Evolutionary conservation across 83 land plant species (phyloP).

Genomic region (Picea abies): DNA sequence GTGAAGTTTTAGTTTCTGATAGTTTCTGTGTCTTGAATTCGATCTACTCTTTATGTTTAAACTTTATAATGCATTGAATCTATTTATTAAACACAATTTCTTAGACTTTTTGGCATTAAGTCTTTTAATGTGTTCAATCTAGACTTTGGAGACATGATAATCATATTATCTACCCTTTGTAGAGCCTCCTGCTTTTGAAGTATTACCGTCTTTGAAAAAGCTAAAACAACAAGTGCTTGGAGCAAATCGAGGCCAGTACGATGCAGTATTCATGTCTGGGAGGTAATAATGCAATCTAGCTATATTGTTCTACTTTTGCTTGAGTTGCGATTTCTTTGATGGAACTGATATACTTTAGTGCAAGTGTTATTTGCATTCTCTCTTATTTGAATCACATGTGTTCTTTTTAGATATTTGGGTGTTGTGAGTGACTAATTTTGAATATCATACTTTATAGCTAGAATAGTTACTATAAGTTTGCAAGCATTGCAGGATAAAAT

Average conservation of each 20-base stretch:
- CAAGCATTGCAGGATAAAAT: not conserved
- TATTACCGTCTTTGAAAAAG: slow-evolving; percentile 82
- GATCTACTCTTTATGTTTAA: not conserved
- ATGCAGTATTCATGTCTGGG: slow-evolving; percentile 99
- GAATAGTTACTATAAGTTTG: not conserved
- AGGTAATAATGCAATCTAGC: slow-evolving; percentile 50
- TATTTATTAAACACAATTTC: not conserved
- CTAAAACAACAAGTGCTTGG: slow-evolving; percentile 76
- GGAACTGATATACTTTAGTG: not conserved
- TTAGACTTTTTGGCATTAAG: not conserved
- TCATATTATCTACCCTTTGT: slow-evolving; percentile 15
- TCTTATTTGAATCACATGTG: not conserved
- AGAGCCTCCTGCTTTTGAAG: slow-evolving; percentile 97
- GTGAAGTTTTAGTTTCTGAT: not conserved
- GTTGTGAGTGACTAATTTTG: not conserved
- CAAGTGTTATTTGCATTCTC: not conserved
- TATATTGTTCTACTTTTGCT: not conserved
- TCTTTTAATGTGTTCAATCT: not conserved
- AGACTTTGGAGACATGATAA: not conserved
- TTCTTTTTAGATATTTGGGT: not conserved
- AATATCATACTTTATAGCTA: not conserved
- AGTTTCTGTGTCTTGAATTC: not conserved
- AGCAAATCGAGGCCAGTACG: slow-evolving; percentile 82
- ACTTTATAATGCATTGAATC: not conserved
- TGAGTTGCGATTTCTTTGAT: not conserved